A percentile compares a stretch with the other conserved stretches of the same genome.
phyloP scores from a whole-genome alignment of 2,329 filamentous ascomycete species.

The Ceratocystis destructans region DNA sequence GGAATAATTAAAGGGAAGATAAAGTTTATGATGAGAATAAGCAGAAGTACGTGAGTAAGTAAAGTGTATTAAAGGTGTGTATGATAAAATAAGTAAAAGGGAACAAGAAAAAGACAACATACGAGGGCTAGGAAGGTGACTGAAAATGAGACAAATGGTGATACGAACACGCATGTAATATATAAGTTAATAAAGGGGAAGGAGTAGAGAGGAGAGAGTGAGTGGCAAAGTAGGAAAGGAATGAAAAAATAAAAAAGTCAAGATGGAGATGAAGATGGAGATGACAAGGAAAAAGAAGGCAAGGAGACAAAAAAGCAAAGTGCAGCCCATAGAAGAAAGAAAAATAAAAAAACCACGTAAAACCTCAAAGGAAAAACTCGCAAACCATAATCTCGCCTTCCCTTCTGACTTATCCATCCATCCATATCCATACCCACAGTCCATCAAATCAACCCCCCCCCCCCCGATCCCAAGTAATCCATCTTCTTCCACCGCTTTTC shows the following conservation, averaged over 20 bases:
- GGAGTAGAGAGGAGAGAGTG: no score
- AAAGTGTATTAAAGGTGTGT: no score
- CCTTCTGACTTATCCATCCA: neutral
- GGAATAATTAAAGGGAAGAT: no score
- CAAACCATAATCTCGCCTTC: neutral
- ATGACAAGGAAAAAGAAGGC: neutral
- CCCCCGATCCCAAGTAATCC: neutral
- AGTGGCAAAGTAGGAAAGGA: neutral
- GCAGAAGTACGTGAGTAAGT: no score
- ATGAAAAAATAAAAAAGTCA: neutral
- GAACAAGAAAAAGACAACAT: no score
- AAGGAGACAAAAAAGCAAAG: neutral
- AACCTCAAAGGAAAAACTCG: neutral
- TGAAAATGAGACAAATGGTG: no score
- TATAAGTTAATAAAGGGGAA: no score
- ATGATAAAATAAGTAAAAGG: no score
- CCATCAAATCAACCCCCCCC: neutral
- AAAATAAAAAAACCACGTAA: neutral
- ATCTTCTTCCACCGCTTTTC: conserved; percentile 14
- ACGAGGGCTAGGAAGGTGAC: no score
- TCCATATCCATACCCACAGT: neutral
- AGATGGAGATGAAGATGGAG: conserved; percentile 5
- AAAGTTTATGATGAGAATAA: no score
- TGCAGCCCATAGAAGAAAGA: neutral
- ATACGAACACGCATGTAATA: no score